Percentiles rank a stretch among this genome's conserved stretches.
Conservation (phyloP, 1,284 basidiomycete genomes). For the Ceratobasidium theobromae region DNA sequence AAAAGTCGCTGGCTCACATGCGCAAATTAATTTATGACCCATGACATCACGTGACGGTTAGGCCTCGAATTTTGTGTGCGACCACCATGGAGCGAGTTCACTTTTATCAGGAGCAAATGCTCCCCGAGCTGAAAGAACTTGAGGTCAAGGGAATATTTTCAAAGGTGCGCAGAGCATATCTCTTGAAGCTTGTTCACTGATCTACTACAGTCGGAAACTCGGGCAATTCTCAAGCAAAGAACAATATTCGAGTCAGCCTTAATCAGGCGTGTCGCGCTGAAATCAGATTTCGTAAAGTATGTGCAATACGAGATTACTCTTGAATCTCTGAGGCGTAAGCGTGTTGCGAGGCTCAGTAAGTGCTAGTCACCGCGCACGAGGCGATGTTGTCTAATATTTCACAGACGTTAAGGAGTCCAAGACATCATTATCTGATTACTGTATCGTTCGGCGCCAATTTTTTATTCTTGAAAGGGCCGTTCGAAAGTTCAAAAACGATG, state of each 20-base stretch:
- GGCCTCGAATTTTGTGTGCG: background rate
- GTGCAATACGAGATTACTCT: slow-evolving; percentile 89
- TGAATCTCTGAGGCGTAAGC: slow-evolving; percentile 75
- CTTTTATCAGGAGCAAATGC: slow-evolving; percentile 94
- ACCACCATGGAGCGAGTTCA: slow-evolving; percentile 85
- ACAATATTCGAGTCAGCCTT: slow-evolving; percentile 83
- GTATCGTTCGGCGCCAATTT: slow-evolving; percentile 78
- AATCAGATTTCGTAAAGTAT: slow-evolving; percentile 89
- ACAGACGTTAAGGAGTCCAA: slow-evolving; percentile 56
- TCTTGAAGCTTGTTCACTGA: background rate
- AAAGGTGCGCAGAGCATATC: slow-evolving; percentile 54
- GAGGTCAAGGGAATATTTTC: slow-evolving; percentile 87
- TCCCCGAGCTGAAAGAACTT: slow-evolving; percentile 93
- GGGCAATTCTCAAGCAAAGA: slow-evolving; percentile 83
- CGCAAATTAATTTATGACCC: background rate
- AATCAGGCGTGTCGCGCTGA: slow-evolving; percentile 79
- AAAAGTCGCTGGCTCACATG: too few relatives aligned
- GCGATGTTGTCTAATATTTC: background rate
- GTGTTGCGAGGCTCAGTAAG: slow-evolving; percentile 72
- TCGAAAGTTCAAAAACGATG: slow-evolving; percentile 84
- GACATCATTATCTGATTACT: slow-evolving; percentile 76
- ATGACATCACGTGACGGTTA: slow-evolving; percentile 11
- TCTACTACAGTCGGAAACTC: slow-evolving; percentile 68
- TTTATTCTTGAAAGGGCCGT: slow-evolving; percentile 90
- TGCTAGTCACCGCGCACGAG: slow-evolving; percentile 35